A percentile compares a stretch with the other conserved stretches of the same genome.
Evolutionary conservation across 805 yeast genomes (phyloP).

Genomic region (Saturnispora diversa): DNA sequence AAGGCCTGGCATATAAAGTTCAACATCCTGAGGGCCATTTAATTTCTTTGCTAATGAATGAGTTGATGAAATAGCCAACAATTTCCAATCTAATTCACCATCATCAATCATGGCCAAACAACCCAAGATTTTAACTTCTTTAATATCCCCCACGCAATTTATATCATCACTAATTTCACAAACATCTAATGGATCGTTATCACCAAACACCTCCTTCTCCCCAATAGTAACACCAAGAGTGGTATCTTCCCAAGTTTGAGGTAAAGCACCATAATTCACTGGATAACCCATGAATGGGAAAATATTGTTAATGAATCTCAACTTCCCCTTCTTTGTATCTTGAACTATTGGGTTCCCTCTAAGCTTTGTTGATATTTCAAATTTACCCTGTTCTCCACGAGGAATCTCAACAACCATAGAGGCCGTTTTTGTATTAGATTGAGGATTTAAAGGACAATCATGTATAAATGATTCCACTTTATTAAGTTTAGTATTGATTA

Average conservation of each 20-base stretch:
- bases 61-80: constrained; percentile 57
- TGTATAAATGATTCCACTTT: constrained; percentile 52
- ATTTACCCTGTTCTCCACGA: constrained; percentile 76
- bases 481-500: constrained; percentile 15
- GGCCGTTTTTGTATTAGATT: constrained; percentile 36
- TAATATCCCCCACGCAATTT: constrained; percentile 42
- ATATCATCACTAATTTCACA: constrained; percentile 54
- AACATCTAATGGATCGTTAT: constrained; percentile 91
- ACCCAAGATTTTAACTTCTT: constrained; percentile 63
- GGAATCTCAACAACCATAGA: constrained; percentile 73
- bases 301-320: constrained; percentile 68
- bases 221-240: constrained; percentile 33
- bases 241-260: constrained; percentile 98
- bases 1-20: constrained; percentile 59
- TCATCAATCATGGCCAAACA: constrained; percentile 78
- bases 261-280: constrained; percentile 82
- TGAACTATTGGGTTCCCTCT: constrained; percentile 72
- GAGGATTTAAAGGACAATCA: constrained; percentile 54
- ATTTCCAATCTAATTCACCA: constrained; percentile 96
- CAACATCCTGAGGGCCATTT: constrained; percentile 61
- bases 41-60: constrained; percentile 59
- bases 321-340: constrained; percentile 60
- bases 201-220: constrained; percentile 47
- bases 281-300: constrained; percentile 82
- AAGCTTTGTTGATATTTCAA: constrained; percentile 56